Conservation (phyloP, 768 basidiomycete species). For the Boletus rex-veris region DNA sequence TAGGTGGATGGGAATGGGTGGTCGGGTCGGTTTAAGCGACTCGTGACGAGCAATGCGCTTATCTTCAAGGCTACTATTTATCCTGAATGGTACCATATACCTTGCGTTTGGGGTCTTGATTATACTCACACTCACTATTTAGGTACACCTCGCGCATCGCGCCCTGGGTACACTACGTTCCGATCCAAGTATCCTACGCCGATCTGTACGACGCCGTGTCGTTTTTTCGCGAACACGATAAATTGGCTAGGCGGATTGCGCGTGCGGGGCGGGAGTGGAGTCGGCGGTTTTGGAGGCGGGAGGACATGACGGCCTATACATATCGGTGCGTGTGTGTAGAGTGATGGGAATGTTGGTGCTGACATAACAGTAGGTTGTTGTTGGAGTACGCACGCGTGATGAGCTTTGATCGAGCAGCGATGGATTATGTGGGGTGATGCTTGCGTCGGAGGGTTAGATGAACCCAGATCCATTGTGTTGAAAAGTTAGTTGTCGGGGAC, state of each 20-base stretch:
- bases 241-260: constrained; percentile 54
- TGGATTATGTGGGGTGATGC: constrained; percentile 32
- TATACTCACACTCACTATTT: neutral
- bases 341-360: neutral
- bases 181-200: constrained; percentile 58
- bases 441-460: too few relatives aligned
- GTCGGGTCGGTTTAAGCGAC: constrained; percentile 66
- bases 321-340: constrained; percentile 41
- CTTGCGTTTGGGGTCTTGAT: neutral
- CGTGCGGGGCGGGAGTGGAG: constrained; percentile 56
- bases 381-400: constrained; percentile 54
- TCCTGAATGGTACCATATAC: constrained; percentile 56
- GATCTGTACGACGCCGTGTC: constrained; percentile 68
- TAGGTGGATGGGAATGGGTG: constrained; percentile 65
- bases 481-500: too few relatives aligned
- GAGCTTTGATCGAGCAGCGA: constrained; percentile 43
- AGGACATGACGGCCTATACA: constrained; percentile 57
- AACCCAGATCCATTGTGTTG: too few relatives aligned
- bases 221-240: constrained; percentile 73
- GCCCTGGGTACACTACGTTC: constrained; percentile 76
- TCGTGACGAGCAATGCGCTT: constrained; percentile 59
- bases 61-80: constrained; percentile 71
- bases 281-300: constrained; percentile 51
- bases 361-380: constrained; percentile 36
- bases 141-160: constrained; percentile 56